Evolutionary conservation across 345 rosid species (phyloP).

Genomic region (Rubroshorea leprosula): DNA sequence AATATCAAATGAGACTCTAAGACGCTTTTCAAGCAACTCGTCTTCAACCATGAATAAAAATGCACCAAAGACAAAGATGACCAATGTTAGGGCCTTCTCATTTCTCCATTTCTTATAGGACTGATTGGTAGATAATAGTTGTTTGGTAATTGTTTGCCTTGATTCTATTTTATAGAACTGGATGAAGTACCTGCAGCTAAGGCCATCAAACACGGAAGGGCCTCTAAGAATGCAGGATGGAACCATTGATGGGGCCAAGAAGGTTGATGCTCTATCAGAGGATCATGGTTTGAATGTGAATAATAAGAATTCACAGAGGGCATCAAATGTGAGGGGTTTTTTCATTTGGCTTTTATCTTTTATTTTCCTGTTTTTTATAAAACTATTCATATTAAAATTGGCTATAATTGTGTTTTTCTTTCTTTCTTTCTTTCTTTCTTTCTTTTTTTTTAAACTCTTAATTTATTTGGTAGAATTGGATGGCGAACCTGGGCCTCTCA

Average conservation of each 20-base stretch:
- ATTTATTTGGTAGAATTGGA: constrained; percentile 18
- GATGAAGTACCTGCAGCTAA: constrained; percentile 31
- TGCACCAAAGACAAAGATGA: constrained; percentile 21
- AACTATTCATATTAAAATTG: neutral
- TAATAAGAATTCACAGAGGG: constrained; percentile 17
- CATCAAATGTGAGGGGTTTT: constrained; percentile 28
- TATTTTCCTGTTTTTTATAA: neutral
- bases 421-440: no score
- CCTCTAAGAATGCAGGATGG: constrained; percentile 19
- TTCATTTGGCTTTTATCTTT: neutral
- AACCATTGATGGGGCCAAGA: constrained; percentile 35
- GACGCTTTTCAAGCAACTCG: constrained; percentile 25
- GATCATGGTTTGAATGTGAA: constrained; percentile 19
- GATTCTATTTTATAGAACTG: constrained; percentile 28
- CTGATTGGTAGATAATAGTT: neutral
- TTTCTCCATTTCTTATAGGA: neutral
- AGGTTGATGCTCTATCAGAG: constrained; percentile 5
- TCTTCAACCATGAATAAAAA: constrained; percentile 19
- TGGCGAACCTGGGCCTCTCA: constrained; percentile 19
- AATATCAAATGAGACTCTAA: constrained; percentile 23
- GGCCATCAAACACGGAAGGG: constrained; percentile 11
- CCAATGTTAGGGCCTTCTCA: constrained; percentile 37
- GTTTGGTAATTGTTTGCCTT: neutral
- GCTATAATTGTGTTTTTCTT: no score
- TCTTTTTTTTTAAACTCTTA: no score